Conservation (phyloP, 148 eudicot species). For the Vaccinium darrowii region DNA sequence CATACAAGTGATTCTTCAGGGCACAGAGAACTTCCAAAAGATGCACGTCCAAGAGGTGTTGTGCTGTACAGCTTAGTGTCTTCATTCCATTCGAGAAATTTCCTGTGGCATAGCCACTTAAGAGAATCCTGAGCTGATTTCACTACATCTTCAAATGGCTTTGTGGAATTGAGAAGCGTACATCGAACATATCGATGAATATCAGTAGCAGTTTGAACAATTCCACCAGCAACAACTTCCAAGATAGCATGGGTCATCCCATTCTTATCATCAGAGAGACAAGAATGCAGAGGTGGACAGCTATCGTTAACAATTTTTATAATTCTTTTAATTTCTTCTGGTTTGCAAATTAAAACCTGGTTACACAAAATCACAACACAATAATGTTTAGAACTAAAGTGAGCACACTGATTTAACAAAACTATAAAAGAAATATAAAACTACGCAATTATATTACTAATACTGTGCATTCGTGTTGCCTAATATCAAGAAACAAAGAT, state of each 20-base stretch:
- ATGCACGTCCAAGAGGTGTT: constrained; percentile 92
- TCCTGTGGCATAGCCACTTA: constrained; percentile 87
- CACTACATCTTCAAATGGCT: constrained; percentile 96
- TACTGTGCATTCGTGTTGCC: background rate
- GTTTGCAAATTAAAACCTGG: constrained; percentile 89
- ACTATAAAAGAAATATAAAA: background rate
- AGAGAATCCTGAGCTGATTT: constrained; percentile 98
- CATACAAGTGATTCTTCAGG: constrained; percentile 98
- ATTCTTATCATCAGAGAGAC: constrained; percentile 98
- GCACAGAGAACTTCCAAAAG: constrained; percentile 92
- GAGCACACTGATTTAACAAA: background rate
- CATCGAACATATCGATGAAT: constrained; percentile 96
- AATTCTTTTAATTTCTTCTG: constrained; percentile 81
- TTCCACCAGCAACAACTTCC: constrained; percentile 97
- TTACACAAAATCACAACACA: background rate
- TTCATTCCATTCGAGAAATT: constrained; percentile 93
- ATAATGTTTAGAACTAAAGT: background rate
- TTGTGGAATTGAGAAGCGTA: constrained; percentile 92
- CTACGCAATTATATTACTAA: background rate
- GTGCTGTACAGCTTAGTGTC: constrained; percentile 84
- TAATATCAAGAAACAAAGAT: background rate
- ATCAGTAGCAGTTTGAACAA: constrained; percentile 94
- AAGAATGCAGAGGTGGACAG: constrained; percentile 92
- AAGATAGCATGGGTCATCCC: constrained; percentile 99
- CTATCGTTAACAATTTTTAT: constrained; percentile 71